These are phyloP conservation scores for Penicillium pulvis DNA, from an alignment of 495 filamentous ascomycete species.

Conservation along the genomic window DNA sequence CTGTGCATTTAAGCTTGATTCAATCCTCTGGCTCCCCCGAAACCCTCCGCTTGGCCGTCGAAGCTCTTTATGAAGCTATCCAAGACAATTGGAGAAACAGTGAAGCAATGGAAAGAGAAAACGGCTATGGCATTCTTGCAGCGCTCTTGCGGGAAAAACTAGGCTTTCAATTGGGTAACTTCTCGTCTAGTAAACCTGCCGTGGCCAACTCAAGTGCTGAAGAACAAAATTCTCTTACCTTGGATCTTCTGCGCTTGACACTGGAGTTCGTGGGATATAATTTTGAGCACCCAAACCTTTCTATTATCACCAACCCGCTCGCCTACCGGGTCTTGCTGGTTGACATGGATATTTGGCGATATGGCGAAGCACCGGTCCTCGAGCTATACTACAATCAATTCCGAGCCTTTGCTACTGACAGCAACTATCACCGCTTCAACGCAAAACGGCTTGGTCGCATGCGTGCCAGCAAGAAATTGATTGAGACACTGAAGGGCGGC, in stretches of 20 bases:
- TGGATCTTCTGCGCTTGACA: conserved; percentile 73
- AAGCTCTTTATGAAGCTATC: conserved; percentile 80
- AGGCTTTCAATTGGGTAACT: conserved; percentile 40
- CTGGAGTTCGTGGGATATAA: conserved; percentile 88
- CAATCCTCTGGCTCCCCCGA: conserved; percentile 71
- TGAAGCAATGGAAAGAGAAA: conserved; percentile 96
- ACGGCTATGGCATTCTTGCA: conserved; percentile 88
- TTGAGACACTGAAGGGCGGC: conserved; percentile 87
- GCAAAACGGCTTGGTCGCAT: conserved; percentile 80
- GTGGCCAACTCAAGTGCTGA: conserved; percentile 33
- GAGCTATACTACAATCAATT: conserved; percentile 93
- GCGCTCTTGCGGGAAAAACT: conserved; percentile 77
- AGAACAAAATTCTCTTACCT: conserved; percentile 64
- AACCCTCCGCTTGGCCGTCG: conserved; percentile 71
- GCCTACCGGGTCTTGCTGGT: conserved; percentile 90
- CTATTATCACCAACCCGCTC: conserved; percentile 92
- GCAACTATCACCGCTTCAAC: conserved; percentile 92
- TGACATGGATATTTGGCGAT: conserved; percentile 89
- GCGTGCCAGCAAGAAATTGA: conserved; percentile 89
- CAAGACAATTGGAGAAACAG: conserved; percentile 94
- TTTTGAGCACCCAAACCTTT: conserved; percentile 71
- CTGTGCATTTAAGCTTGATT: conserved; percentile 79
- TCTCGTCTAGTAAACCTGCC: conserved; percentile 36
- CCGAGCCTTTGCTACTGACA: conserved; percentile 74
- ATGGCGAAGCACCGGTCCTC: conserved; percentile 70